phyloP scores from a whole-genome alignment of 257 asterid genomes.

The Eucommia ulmoides region DNA sequence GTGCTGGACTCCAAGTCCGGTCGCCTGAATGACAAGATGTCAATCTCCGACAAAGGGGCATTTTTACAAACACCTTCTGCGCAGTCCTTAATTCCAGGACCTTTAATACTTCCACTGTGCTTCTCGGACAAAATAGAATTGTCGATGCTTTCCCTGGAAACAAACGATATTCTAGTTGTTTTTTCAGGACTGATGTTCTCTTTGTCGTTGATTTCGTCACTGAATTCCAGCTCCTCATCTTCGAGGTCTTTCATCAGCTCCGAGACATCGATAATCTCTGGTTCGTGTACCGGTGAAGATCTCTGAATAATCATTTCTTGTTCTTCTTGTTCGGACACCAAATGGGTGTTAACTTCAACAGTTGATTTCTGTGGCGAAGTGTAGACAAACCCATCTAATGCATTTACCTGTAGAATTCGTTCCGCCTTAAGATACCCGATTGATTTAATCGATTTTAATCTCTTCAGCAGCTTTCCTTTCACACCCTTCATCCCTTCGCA shows the following conservation, averaged over 20 bases:
- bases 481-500: conserved; percentile 49
- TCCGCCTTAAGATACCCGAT: conserved; percentile 69
- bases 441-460: conserved; percentile 60
- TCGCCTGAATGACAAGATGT: conserved; percentile 31
- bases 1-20: conserved; percentile 54
- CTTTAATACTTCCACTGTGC: no score
- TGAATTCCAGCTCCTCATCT: conserved; percentile 31
- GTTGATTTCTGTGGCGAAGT: conserved; percentile 22
- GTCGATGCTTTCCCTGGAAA: conserved; percentile 9
- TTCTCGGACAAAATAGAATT: no score
- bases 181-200: conserved; percentile 40
- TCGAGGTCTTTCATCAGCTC: conserved; percentile 76
- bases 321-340: conserved; percentile 20
- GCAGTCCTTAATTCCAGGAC: no score
- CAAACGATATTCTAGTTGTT: background rate
- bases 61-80: conserved; percentile 3
- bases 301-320: conserved; percentile 15
- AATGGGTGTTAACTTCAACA: conserved; percentile 22
- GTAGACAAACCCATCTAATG: conserved; percentile 38
- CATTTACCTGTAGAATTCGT: conserved; percentile 46
- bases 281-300: conserved; percentile 23
- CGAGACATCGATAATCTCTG: conserved; percentile 43
- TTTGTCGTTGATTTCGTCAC: conserved; percentile 30
- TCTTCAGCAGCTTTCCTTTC: conserved; percentile 77
- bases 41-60: conserved; percentile 28